Evolutionary conservation across 768 basidiomycete species (phyloP).

Genomic region (Cystofilobasidium bisporidii): DNA sequence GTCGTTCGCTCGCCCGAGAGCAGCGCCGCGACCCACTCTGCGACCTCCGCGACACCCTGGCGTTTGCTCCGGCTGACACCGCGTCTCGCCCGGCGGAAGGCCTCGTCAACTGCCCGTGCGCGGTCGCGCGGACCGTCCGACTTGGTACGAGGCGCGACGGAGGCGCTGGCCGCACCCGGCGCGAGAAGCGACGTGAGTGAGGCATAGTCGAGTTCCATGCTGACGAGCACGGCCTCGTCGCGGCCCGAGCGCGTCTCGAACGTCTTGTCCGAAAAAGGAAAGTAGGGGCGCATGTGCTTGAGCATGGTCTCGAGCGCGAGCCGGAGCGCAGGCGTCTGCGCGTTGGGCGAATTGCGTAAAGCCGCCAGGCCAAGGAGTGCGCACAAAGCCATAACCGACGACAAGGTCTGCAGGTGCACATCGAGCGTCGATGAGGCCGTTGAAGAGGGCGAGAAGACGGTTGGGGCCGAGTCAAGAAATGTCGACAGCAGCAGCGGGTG

Average conservation of each 20-base stretch:
- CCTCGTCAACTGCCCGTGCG: slow-evolving; percentile 17
- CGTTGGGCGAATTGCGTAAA: neutral
- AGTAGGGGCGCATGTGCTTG: slow-evolving; percentile 67
- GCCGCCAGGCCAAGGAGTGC: neutral
- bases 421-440: slow-evolving; percentile 16
- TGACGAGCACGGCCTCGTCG: slow-evolving; percentile 42
- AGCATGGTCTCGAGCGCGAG: slow-evolving; percentile 49
- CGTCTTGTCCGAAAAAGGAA: slow-evolving; percentile 54
- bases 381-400: slow-evolving; percentile 52
- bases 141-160: slow-evolving; percentile 28
- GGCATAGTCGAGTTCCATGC: slow-evolving; percentile 32
- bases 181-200: slow-evolving; percentile 36
- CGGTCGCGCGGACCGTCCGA: slow-evolving; percentile 12
- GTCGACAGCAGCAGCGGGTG: slow-evolving; percentile 69
- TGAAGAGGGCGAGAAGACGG: slow-evolving; percentile 58
- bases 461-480: slow-evolving; percentile 76
- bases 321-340: neutral
- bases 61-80: slow-evolving; percentile 28
- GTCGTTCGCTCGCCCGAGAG: slow-evolving; percentile 41
- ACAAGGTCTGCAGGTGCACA: slow-evolving; percentile 37
- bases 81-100: neutral
- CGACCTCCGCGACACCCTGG: slow-evolving; percentile 34
- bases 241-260: slow-evolving; percentile 49
- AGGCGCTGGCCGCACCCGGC: slow-evolving; percentile 14
- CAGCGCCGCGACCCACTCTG: slow-evolving; percentile 47